phyloP scores from a whole-genome alignment of 2,329 filamentous ascomycete species.

The Fusarium beomiforme region DNA sequence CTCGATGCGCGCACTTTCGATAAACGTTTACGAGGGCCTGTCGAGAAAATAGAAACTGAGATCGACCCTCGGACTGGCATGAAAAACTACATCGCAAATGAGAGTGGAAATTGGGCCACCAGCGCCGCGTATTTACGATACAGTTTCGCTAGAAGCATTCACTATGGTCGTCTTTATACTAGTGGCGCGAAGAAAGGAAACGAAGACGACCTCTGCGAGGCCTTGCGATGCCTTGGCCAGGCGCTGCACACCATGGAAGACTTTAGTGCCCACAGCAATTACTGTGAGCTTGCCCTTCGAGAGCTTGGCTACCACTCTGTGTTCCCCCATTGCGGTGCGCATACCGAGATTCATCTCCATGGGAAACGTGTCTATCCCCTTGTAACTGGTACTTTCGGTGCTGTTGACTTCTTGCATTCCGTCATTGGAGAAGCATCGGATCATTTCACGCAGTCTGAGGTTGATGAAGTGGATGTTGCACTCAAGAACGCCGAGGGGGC shows the following conservation, averaged over 20 bases:
- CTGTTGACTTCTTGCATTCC: slow-evolving; percentile 85
- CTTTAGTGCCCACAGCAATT: slow-evolving; percentile 85
- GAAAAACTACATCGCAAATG: slow-evolving; percentile 99
- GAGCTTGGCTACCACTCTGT: slow-evolving; percentile 85
- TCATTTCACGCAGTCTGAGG: slow-evolving; percentile 85
- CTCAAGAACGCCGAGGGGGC: slow-evolving; percentile 73
- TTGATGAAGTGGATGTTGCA: slow-evolving; percentile 81
- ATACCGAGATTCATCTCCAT: slow-evolving; percentile 69
- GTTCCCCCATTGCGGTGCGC: slow-evolving; percentile 77
- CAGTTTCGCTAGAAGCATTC: slow-evolving; percentile 78
- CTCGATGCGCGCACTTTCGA: slow-evolving; percentile 86
- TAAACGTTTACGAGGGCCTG: slow-evolving; percentile 80
- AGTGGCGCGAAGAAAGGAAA: slow-evolving; percentile 71
- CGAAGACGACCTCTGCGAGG: slow-evolving; percentile 83
- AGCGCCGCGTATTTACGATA: slow-evolving; percentile 85
- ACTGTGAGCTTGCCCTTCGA: slow-evolving; percentile 79
- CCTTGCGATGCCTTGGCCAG: slow-evolving; percentile 79
- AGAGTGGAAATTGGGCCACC: slow-evolving; percentile 86
- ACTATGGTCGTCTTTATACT: slow-evolving; percentile 80
- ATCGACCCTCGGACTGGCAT: slow-evolving; percentile 85
- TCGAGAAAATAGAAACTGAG: slow-evolving; percentile 75
- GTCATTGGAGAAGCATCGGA: slow-evolving; percentile 81
- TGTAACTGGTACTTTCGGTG: slow-evolving; percentile 79
- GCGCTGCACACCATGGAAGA: slow-evolving; percentile 82
- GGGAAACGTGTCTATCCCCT: slow-evolving; percentile 78